phyloP scores from a whole-genome alignment of 257 asterid species.

The Penstemon newberryi region DNA sequence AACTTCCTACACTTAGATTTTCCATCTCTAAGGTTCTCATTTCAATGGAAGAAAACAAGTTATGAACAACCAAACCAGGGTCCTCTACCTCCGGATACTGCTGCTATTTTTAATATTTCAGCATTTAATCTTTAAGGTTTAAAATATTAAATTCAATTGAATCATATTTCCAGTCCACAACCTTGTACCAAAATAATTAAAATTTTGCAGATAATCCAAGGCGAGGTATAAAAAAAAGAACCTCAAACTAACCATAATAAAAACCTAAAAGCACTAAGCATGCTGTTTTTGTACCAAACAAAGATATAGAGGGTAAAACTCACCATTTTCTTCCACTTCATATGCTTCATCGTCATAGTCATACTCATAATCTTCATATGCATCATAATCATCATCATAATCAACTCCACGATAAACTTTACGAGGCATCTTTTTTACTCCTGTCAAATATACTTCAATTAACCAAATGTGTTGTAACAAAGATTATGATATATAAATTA shows the following conservation, averaged over 20 bases:
- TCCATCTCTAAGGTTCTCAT: too few relatives aligned
- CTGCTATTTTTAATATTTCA: too few relatives aligned
- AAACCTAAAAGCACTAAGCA: constrained; percentile 15
- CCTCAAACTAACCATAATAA: background rate
- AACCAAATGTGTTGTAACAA: background rate
- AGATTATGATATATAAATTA: background rate
- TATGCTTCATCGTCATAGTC: constrained; percentile 51
- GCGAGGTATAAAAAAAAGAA: background rate
- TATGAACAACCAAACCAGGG: too few relatives aligned
- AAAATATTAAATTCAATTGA: too few relatives aligned
- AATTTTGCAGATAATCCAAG: background rate
- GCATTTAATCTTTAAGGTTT: too few relatives aligned
- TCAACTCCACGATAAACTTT: constrained; percentile 51
- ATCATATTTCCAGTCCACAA: background rate
- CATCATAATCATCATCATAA: constrained; percentile 53
- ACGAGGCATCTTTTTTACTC: constrained; percentile 70
- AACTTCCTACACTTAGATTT: too few relatives aligned
- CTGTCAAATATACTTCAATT: constrained; percentile 27
- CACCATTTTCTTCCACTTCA: constrained; percentile 55
- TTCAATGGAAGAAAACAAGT: too few relatives aligned
- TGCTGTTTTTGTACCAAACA: background rate
- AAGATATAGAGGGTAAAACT: constrained; percentile 25
- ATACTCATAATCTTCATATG: constrained; percentile 51
- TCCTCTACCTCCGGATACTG: too few relatives aligned
- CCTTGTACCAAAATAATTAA: background rate